Evolutionary conservation across 2,329 filamentous ascomycete genomes (phyloP).

Genomic region (Botrytis tulipae): DNA sequence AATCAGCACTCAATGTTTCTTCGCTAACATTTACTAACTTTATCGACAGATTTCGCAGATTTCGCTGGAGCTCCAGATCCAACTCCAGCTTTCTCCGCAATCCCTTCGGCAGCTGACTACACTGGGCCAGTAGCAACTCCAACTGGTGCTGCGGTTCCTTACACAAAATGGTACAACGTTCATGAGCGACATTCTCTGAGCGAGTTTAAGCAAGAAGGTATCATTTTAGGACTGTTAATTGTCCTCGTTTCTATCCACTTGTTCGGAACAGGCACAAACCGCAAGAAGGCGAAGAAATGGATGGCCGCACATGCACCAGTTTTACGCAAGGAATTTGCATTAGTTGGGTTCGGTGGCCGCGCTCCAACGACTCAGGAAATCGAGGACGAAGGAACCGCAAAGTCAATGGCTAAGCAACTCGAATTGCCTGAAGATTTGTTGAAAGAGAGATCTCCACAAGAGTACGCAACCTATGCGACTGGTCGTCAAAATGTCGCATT

Average conservation of each 20-base stretch:
- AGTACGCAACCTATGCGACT: constrained; percentile 84
- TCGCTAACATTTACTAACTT: constrained; percentile 22
- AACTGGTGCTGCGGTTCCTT: constrained; percentile 58
- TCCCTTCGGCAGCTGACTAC: constrained; percentile 46
- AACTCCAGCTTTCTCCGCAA: constrained; percentile 48
- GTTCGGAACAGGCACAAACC: constrained; percentile 77
- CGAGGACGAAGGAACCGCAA: constrained; percentile 43
- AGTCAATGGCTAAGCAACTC: constrained; percentile 40
- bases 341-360: constrained; percentile 73
- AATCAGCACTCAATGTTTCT: constrained; percentile 21
- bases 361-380: constrained; percentile 47
- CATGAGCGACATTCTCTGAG: constrained; percentile 82
- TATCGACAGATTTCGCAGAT: constrained; percentile 81
- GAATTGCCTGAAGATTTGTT: constrained; percentile 57
- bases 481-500: constrained; percentile 93
- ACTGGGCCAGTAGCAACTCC: constrained; percentile 46
- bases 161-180: constrained; percentile 94
- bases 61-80: constrained; percentile 78
- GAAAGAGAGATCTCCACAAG: constrained; percentile 83
- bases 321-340: constrained; percentile 78
- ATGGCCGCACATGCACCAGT: constrained; percentile 69
- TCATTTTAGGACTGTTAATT: constrained; percentile 73
- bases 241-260: constrained; percentile 77
- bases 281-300: constrained; percentile 77
- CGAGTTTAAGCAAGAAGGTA: constrained; percentile 86